Conservation (phyloP, 2,329 filamentous ascomycete species). For the Orbilia brochopaga region DNA sequence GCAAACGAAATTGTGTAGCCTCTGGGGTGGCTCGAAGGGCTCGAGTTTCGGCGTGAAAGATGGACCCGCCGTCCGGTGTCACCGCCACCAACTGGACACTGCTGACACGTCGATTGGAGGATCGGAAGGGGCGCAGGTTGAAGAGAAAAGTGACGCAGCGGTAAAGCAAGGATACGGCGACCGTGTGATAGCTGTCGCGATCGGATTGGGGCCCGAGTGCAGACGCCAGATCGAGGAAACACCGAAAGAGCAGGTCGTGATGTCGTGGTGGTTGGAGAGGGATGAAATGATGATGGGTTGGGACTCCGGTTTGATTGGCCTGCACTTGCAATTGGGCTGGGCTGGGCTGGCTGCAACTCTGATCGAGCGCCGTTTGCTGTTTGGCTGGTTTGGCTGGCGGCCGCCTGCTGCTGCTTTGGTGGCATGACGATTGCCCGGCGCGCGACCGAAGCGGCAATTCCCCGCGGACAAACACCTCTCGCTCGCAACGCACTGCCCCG, state of each 20-base stretch:
- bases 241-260: constrained; percentile 24
- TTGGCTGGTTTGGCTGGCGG: no score
- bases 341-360: not conserved
- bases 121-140: constrained; percentile 14
- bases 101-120: constrained; percentile 50
- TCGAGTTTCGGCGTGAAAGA: constrained; percentile 12
- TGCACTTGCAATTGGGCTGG: constrained; percentile 24
- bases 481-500: not conserved
- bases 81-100: constrained; percentile 48
- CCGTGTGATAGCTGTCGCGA: constrained; percentile 32
- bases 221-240: constrained; percentile 24
- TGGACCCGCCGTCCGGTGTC: constrained; percentile 38
- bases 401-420: constrained; percentile 12
- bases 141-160: constrained; percentile 10
- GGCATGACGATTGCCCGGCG: constrained; percentile 15
- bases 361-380: constrained; percentile 1
- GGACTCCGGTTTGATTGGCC: constrained; percentile 11
- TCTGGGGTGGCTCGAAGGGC: constrained; percentile 5
- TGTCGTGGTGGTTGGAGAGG: constrained; percentile 45
- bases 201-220: constrained; percentile 19
- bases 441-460: not conserved
- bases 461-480: not conserved
- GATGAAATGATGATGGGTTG: constrained; percentile 46
- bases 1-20: constrained; percentile 5
- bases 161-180: constrained; percentile 25